Conservation (phyloP, 1,284 basidiomycete genomes). For the Agroathelia rolfsii region DNA sequence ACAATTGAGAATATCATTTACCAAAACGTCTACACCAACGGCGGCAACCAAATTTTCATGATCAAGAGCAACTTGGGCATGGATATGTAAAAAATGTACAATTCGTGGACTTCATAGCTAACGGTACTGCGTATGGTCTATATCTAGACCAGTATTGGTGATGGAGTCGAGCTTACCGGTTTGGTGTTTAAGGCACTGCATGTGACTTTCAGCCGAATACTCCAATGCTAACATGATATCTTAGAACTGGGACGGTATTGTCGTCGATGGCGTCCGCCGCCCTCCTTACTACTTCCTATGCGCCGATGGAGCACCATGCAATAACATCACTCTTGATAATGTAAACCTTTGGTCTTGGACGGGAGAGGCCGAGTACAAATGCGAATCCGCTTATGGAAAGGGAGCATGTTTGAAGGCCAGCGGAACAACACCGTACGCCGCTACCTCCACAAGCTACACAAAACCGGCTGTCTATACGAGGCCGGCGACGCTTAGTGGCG, state of each 20-base stretch:
- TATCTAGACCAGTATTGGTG: constrained; percentile 25
- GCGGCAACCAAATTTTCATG: constrained; percentile 28
- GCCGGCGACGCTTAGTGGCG: constrained; percentile 21
- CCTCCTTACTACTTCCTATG: constrained; percentile 23
- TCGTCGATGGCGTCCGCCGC: constrained; percentile 20
- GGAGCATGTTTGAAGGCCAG: constrained; percentile 20
- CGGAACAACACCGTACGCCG: constrained; percentile 16
- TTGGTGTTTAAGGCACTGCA: constrained; percentile 21
- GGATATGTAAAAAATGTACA: constrained; percentile 24
- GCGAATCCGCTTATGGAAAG: constrained; percentile 22
- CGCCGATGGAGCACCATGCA: constrained; percentile 23
- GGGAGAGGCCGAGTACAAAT: constrained; percentile 20
- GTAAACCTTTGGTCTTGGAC: constrained; percentile 24
- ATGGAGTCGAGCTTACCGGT: constrained; percentile 20
- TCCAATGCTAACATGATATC: neutral
- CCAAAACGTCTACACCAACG: constrained; percentile 20
- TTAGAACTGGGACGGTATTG: constrained; percentile 25
- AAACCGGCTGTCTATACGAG: constrained; percentile 20
- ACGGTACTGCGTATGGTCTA: constrained; percentile 23
- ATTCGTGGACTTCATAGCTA: constrained; percentile 23
- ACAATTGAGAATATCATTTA: constrained; percentile 13
- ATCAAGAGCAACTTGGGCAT: constrained; percentile 25
- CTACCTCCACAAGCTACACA: constrained; percentile 15
- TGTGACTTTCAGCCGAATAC: constrained; percentile 19
- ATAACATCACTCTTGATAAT: constrained; percentile 19